Conservation (phyloP, 108 stramenopile genomes). For the Seminavis robusta region DNA sequence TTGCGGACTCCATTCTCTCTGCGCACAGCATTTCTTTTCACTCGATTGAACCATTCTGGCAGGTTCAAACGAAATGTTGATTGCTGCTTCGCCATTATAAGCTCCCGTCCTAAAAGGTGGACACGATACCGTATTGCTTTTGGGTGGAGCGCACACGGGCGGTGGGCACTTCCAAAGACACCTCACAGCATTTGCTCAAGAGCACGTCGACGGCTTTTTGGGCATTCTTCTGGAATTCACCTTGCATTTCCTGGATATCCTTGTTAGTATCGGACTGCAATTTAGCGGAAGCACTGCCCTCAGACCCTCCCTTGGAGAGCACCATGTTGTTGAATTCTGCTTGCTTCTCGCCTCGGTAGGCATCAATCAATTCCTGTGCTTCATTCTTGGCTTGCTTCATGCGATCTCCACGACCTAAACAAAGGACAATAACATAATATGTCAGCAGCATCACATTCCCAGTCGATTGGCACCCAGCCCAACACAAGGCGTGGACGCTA, state of each 20-base stretch:
- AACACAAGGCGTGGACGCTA: not conserved
- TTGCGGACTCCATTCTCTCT: too few relatives aligned
- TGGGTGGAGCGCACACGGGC: conserved; percentile 88
- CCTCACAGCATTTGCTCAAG: conserved; percentile 90
- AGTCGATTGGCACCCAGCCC: not conserved
- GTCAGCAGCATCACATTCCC: not conserved
- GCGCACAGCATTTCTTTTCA: too few relatives aligned
- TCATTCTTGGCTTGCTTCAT: conserved; percentile 93
- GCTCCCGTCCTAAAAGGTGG: too few relatives aligned
- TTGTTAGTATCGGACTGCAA: conserved; percentile 83
- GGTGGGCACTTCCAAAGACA: conserved; percentile 86
- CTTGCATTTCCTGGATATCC: conserved; percentile 75
- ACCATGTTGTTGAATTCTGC: conserved; percentile 89
- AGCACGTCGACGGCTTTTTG: conserved; percentile 91
- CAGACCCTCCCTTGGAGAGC: conserved; percentile 63
- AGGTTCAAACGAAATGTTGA: too few relatives aligned
- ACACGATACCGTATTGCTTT: conserved; percentile 65
- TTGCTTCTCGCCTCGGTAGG: conserved; percentile 87
- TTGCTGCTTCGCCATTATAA: too few relatives aligned
- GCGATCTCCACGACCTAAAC: conserved; percentile 83
- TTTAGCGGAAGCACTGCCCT: conserved; percentile 68
- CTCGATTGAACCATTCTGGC: too few relatives aligned
- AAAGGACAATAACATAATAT: not conserved
- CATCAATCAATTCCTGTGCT: conserved; percentile 78
- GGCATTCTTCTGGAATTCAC: conserved; percentile 78